These are phyloP conservation scores for Pyronema omphalodes DNA, from an alignment of 495 filamentous ascomycete genomes.

Conservation along the genomic window DNA sequence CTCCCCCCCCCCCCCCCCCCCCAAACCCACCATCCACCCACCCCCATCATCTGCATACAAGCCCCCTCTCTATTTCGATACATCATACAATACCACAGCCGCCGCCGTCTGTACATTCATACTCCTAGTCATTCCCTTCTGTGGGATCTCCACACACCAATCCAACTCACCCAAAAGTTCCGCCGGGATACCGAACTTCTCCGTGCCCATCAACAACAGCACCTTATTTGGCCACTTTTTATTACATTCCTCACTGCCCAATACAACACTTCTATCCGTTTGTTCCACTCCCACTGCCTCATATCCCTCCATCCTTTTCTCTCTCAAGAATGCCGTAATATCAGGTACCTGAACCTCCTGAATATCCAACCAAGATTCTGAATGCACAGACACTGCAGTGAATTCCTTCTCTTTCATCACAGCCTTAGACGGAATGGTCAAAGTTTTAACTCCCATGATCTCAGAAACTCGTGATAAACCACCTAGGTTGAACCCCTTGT, in stretches of 20 bases:
- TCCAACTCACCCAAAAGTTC: constrained; percentile 28
- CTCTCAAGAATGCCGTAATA: constrained; percentile 21
- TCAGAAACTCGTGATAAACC: constrained; percentile 32
- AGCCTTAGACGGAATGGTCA: constrained; percentile 23
- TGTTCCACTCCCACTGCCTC: constrained; percentile 32
- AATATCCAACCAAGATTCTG: constrained; percentile 29
- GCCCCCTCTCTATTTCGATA: constrained; percentile 7
- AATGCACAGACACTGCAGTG: constrained; percentile 27
- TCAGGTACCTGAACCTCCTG: constrained; percentile 22
- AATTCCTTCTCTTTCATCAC: constrained; percentile 27
- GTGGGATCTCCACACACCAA: constrained; percentile 32
- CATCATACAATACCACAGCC: constrained; percentile 30
- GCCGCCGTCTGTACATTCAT: constrained; percentile 37
- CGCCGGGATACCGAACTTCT: constrained; percentile 31
- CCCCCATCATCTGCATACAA: constrained; percentile 15
- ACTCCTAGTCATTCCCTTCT: constrained; percentile 32
- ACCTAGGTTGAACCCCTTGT: constrained; percentile 32
- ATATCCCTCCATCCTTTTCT: constrained; percentile 26
- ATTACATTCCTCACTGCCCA: constrained; percentile 11
- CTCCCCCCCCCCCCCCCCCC: too few relatives aligned
- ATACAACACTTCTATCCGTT: constrained; percentile 29
- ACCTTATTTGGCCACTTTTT: constrained; percentile 26
- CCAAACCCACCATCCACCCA: neutral
- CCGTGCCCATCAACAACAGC: constrained; percentile 31
- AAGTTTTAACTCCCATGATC: constrained; percentile 28